Evolutionary conservation across 1,284 basidiomycete genomes (phyloP).

Genomic region (Polyporus tsugae): DNA sequence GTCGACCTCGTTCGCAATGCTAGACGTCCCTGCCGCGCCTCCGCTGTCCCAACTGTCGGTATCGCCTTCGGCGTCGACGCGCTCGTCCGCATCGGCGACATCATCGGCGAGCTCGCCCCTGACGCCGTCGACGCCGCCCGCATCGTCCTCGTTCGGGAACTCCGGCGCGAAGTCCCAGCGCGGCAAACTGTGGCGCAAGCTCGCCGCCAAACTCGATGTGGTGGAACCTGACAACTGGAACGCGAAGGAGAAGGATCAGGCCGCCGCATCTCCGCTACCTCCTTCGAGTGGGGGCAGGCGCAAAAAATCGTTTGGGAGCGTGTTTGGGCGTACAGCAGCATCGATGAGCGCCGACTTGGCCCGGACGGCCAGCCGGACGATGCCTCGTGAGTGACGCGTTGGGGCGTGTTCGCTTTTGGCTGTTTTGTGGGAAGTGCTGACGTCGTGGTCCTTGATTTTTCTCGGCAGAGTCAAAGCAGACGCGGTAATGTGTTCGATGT

Average conservation of each 20-base stretch:
- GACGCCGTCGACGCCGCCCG: constrained; percentile 24
- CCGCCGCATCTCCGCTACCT: background rate
- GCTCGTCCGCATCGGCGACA: constrained; percentile 25
- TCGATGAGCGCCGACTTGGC: constrained; percentile 20
- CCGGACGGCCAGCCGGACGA: constrained; percentile 29
- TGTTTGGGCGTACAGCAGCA: constrained; percentile 25
- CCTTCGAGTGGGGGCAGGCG: constrained; percentile 6
- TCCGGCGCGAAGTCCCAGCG: constrained; percentile 21
- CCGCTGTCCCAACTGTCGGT: constrained; percentile 5
- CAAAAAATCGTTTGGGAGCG: constrained; percentile 31
- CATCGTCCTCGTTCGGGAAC: constrained; percentile 13
- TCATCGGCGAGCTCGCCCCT: constrained; percentile 28
- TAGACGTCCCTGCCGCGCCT: constrained; percentile 17
- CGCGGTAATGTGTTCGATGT: background rate
- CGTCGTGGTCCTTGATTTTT: background rate
- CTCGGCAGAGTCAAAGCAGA: constrained; percentile 21
- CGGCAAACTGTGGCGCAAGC: constrained; percentile 31
- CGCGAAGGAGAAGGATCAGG: constrained; percentile 6
- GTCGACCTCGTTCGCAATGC: constrained; percentile 9
- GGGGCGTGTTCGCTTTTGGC: background rate
- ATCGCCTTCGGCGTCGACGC: constrained; percentile 22
- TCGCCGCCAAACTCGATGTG: constrained; percentile 30
- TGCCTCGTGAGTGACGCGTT: constrained; percentile 24
- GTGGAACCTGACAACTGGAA: constrained; percentile 15
- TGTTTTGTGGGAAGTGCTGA: constrained; percentile 4